Percentiles rank a stretch among this genome's conserved stretches.
These are phyloP conservation scores for Umbelopsis isabellina DNA, from an alignment of 192 early-diverging fungal species.

Conservation along the genomic window DNA sequence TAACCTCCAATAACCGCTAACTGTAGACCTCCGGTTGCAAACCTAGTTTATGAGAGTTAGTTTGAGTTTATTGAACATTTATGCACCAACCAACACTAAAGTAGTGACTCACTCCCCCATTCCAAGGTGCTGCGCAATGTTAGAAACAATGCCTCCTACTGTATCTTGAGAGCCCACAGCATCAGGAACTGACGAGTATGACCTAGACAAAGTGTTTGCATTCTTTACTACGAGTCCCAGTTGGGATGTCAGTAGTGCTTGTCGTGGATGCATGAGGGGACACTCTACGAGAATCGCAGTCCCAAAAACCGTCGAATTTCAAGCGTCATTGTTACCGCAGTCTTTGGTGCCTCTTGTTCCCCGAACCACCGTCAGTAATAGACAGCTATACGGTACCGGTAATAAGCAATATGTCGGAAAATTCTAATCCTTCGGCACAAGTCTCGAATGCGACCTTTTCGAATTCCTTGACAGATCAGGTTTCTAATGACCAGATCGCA, in stretches of 20 bases:
- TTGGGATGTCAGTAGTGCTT: slow-evolving; percentile 4
- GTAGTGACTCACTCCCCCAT: slow-evolving; percentile 31
- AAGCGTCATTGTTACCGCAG: slow-evolving; percentile 2
- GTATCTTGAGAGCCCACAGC: background rate
- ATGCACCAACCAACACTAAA: background rate
- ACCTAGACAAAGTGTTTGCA: background rate
- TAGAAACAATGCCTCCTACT: slow-evolving; percentile 31
- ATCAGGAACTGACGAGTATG: slow-evolving; percentile 10
- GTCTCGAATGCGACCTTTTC: background rate
- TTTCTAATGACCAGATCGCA: background rate
- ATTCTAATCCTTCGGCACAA: background rate
- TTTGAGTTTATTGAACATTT: background rate
- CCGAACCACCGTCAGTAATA: background rate
- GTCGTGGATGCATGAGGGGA: slow-evolving; percentile 4
- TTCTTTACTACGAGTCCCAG: background rate
- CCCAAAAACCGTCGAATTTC: slow-evolving; percentile 8
- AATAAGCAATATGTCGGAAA: background rate
- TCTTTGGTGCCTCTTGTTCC: background rate
- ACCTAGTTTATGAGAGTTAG: slow-evolving; percentile 18
- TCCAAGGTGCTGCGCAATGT: slow-evolving; percentile 29
- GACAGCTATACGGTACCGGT: background rate
- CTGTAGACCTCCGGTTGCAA: slow-evolving; percentile 54
- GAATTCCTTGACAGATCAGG: background rate
- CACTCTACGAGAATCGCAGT: slow-evolving; percentile 3
- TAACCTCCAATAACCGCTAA: slow-evolving; percentile 48